Conservation (phyloP, 768 basidiomycete genomes). For the Pulveroboletus ravenelii region DNA sequence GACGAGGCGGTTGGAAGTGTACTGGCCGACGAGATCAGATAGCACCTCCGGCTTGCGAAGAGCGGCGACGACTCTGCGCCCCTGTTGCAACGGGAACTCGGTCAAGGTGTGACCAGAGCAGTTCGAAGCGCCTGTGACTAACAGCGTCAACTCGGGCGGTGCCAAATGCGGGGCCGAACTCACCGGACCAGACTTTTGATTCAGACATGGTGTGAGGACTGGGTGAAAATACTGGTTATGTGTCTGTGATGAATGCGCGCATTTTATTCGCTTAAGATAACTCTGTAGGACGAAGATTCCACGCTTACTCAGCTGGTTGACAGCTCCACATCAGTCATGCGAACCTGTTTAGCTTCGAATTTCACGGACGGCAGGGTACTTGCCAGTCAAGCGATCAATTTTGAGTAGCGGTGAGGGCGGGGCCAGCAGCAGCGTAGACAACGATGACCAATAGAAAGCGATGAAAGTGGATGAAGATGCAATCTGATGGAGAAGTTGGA, state of each 20-base stretch:
- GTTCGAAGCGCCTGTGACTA: constrained; percentile 38
- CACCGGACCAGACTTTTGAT: background rate
- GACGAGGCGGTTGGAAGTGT: constrained; percentile 13
- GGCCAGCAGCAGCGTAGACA: too few relatives aligned
- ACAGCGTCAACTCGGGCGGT: background rate
- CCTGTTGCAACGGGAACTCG: constrained; percentile 30
- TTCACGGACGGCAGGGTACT: too few relatives aligned
- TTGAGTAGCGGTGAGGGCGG: too few relatives aligned
- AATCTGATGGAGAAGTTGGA: too few relatives aligned
- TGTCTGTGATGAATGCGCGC: background rate
- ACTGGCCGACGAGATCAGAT: constrained; percentile 23
- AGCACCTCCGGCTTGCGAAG: constrained; percentile 38
- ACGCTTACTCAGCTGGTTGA: too few relatives aligned
- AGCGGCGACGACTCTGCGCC: constrained; percentile 39
- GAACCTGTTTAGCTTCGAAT: too few relatives aligned
- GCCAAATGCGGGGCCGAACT: background rate
- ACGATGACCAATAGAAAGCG: too few relatives aligned
- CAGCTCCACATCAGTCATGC: too few relatives aligned
- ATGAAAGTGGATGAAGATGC: too few relatives aligned
- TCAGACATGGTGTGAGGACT: background rate
- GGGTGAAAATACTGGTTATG: background rate
- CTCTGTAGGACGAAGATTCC: too few relatives aligned
- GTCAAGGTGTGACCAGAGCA: constrained; percentile 37
- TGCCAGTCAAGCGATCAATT: too few relatives aligned
- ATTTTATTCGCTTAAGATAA: background rate